Conservation (phyloP, 2,329 filamentous ascomycete species). For the Colletotrichum theobromicola region DNA sequence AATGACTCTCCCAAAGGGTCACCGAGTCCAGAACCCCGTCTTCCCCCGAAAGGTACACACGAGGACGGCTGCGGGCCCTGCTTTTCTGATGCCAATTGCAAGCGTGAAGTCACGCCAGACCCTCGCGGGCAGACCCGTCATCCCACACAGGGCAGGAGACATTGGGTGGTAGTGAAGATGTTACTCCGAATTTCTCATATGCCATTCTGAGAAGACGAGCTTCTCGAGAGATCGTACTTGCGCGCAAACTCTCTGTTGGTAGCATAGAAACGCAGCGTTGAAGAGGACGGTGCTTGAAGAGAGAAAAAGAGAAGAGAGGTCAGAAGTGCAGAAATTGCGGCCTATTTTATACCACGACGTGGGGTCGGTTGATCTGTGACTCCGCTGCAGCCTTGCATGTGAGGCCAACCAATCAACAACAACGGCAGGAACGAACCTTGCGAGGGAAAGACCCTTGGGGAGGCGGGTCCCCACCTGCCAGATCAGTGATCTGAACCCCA, state of each 20-base stretch:
- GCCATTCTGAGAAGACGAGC: constrained; percentile 49
- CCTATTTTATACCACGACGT: constrained; percentile 11
- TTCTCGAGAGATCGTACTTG: constrained; percentile 23
- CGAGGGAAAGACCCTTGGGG: background rate
- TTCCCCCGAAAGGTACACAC: constrained; percentile 33
- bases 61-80: constrained; percentile 55
- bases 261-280: constrained; percentile 97
- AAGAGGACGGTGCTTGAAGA: constrained; percentile 76
- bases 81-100: constrained; percentile 95
- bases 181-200: constrained; percentile 99
- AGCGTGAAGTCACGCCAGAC: constrained; percentile 81
- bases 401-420: constrained; percentile 19
- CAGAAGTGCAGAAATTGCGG: background rate
- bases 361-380: constrained; percentile 5
- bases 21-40: constrained; percentile 32
- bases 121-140: constrained; percentile 78
- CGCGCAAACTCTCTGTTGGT: constrained; percentile 67
- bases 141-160: constrained; percentile 47
- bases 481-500: background rate
- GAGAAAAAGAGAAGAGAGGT: constrained; percentile 37
- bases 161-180: constrained; percentile 68
- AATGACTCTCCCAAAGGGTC: constrained; percentile 86
- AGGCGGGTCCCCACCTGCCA: constrained; percentile 13
- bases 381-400: constrained; percentile 20
- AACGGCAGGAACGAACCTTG: background rate